phyloP scores from a whole-genome alignment of 2,329 filamentous ascomycete genomes.

The Massarina eburnea region DNA sequence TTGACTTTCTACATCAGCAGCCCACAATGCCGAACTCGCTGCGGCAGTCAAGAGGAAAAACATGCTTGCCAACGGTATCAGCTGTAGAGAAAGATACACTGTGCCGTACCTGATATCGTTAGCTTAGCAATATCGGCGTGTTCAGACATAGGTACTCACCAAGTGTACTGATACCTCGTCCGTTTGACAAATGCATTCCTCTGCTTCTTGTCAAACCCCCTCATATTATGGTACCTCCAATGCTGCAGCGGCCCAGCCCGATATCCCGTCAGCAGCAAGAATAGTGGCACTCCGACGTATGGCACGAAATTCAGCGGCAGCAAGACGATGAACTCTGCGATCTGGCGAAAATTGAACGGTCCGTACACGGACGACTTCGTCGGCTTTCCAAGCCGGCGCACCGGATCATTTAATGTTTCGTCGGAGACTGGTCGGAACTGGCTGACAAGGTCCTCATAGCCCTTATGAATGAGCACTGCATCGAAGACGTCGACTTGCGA shows the following conservation, averaged over 20 bases:
- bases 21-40: constrained; percentile 84
- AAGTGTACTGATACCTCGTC: constrained; percentile 80
- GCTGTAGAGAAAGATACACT: constrained; percentile 77
- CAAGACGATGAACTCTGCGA: constrained; percentile 72
- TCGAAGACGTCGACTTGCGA: constrained; percentile 78
- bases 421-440: constrained; percentile 58
- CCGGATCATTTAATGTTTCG: constrained; percentile 68
- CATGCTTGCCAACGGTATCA: constrained; percentile 91
- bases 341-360: constrained; percentile 89
- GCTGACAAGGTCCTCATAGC: constrained; percentile 59
- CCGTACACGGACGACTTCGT: constrained; percentile 69
- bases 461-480: constrained; percentile 73
- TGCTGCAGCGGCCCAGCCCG: constrained; percentile 86
- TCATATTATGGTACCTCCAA: constrained; percentile 84
- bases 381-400: constrained; percentile 81
- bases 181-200: constrained; percentile 68
- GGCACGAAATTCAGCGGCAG: constrained; percentile 83
- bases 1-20: constrained; percentile 67
- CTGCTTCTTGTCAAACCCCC: constrained; percentile 72
- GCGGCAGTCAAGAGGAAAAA: constrained; percentile 89
- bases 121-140: constrained; percentile 9
- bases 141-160: constrained; percentile 51
- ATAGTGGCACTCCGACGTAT: constrained; percentile 78
- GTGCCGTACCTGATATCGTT: constrained; percentile 69
- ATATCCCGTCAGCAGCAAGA: constrained; percentile 84